Base-by-base conservation (phyloP, 2,329 filamentous ascomycete genomes). In the Curvularia sp. region DNA sequence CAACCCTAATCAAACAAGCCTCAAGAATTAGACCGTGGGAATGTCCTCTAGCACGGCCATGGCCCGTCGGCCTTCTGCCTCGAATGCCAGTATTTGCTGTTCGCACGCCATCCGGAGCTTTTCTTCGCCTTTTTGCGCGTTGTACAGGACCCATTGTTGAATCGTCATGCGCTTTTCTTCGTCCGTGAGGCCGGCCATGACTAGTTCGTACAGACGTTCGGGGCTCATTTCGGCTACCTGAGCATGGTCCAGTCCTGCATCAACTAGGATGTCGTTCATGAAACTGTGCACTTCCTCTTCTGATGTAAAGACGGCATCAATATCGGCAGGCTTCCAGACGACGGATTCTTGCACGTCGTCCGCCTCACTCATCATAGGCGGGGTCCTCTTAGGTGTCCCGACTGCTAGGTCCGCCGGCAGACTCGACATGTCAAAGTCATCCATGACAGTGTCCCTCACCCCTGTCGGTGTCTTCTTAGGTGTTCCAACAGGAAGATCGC, bases 161-260 rank as follows among this genome's bases (percentile, higher is more conserved):
- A 98, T 92, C 5, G 88, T 94, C 93, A 99, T 97, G 36, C 84
- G 82, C 80, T 90, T 93, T 80, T 98, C 95, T 0, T 88, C 86
- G 52, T 84, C 90, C 2, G 86, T 89, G 52, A 99, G 78, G 13
- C 85, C 85, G 0, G 82, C 82, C 12, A 86, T 87, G 38, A 83
- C 80, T 12, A 71, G 75, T 55, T 80, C 81, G 15, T 89, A 74
- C 25, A 86, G 61, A 4, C 59, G 79, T 9, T 79, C 61, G 0
- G 66, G 45, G 2, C 63, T 65, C 12, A 64, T 53, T 1, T 61
- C 63, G 18, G 63, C 53, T 0, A 61, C 50, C 13, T 65, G 57
- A 39, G 74, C 66, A n/a, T 71, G 68, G 25, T 75, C 74, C 6
- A 75, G 63, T n/a, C 67, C 67, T 1, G 68, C 61, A 50, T 77